A percentile compares a stretch with the other conserved stretches of the same genome.
Evolutionary conservation across 2,329 filamentous ascomycete genomes (phyloP).

Genomic region (Penicillium hesseltinei): DNA sequence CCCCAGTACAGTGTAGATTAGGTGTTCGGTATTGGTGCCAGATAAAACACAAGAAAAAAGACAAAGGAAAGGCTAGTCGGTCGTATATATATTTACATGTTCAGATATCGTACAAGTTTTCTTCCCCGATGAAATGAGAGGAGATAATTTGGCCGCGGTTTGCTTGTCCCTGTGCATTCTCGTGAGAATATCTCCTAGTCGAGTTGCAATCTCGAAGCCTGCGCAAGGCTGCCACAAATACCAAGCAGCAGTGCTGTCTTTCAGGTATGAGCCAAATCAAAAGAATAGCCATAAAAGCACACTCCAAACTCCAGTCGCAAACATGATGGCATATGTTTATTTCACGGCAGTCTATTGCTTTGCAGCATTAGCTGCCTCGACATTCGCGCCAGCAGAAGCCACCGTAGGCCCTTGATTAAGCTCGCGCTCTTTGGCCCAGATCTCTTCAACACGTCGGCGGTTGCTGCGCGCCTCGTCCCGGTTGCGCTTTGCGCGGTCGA

Average conservation of each 20-base stretch:
- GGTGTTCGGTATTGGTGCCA: background rate
- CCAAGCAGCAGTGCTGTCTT: slow-evolving; percentile 10
- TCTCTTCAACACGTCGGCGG: slow-evolving; percentile 69
- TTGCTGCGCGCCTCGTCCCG: slow-evolving; percentile 68
- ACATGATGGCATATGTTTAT: background rate
- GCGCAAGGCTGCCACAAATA: background rate
- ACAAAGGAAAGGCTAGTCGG: background rate
- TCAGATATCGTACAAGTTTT: slow-evolving; percentile 14
- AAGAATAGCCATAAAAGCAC: slow-evolving; percentile 11
- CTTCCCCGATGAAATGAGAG: slow-evolving; percentile 1
- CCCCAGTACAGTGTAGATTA: background rate
- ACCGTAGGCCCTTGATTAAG: slow-evolving; percentile 19
- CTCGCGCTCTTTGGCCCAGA: slow-evolving; percentile 64
- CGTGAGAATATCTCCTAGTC: background rate
- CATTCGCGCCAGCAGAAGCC: background rate
- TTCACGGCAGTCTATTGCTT: slow-evolving; percentile 17
- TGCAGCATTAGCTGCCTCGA: background rate
- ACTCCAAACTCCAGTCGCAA: slow-evolving; percentile 13
- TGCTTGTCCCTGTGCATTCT: background rate
- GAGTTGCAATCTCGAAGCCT: background rate
- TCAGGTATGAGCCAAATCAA: background rate
- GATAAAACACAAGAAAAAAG: background rate
- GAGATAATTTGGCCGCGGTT: background rate
- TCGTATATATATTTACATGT: slow-evolving; percentile 7
- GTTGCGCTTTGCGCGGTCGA: slow-evolving; percentile 75